Conservation (phyloP, 169 alveolate species). For the Babesia gibsoni region DNA sequence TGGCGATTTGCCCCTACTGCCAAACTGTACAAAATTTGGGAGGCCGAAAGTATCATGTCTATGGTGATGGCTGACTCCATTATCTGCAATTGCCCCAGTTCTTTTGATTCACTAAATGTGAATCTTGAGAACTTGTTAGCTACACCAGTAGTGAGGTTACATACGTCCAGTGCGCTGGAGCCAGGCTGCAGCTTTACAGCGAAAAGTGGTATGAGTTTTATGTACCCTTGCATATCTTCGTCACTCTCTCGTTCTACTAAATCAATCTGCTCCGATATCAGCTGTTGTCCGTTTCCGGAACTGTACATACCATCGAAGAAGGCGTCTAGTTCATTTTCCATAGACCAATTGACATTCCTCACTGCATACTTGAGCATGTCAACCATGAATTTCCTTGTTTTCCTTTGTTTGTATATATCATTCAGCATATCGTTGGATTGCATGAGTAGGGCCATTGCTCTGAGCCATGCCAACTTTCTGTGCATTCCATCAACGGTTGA, state of each 20-base stretch:
- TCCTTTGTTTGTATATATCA: constrained; percentile 5
- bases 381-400: background rate
- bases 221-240: background rate
- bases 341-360: background rate
- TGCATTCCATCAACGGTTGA: constrained; percentile 8
- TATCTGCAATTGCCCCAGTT: constrained; percentile 10
- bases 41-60: constrained; percentile 13
- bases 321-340: background rate
- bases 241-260: background rate
- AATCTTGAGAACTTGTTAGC: constrained; percentile 4
- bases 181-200: constrained; percentile 8
- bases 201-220: constrained; percentile 6
- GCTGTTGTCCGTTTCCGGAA: constrained; percentile 34
- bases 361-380: constrained; percentile 6
- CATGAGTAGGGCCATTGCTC: constrained; percentile 11
- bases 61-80: constrained; percentile 19
- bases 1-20: constrained; percentile 3
- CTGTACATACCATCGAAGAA: constrained; percentile 21
- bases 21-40: constrained; percentile 14
- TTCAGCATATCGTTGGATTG: constrained; percentile 33
- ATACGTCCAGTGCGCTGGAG: constrained; percentile 18
- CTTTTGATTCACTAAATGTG: constrained; percentile 3
- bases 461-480: constrained; percentile 11
- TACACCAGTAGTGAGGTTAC: constrained; percentile 26
- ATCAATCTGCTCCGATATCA: constrained; percentile 29